Evolutionary conservation across 495 filamentous ascomycete genomes (phyloP), one percentile per base, ranked within the genome.

Genomic region (Penicillium bialowiezense): DNA sequence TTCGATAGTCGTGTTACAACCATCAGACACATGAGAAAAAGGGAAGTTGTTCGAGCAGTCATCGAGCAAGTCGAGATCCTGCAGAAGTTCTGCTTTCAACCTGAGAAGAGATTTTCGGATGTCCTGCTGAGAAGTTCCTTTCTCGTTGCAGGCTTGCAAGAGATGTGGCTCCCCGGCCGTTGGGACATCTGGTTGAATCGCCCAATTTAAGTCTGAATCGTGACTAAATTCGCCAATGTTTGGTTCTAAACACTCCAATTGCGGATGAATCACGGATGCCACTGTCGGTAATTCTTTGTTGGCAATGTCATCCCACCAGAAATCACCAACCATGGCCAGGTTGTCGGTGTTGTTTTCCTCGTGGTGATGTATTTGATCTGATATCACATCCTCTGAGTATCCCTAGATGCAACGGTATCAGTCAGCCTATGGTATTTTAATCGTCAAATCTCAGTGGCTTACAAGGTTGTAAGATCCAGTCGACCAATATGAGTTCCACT

Each of bases 11-110:
- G 51, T 13, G 9, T 17, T 37, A 1, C 29, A 24, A 1, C 28
- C 28, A 8, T 44, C 49, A 3, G 35, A 32, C 3, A 48, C n/a
- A 9, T 55, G 9, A 2, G 33, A 29, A 3, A 41, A 47, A 0
- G 52, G 48, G 1, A 41, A 15, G 1, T 20, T 15, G 5, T 31
- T 17, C 0, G 35, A 31, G 0, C 41, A 48, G 1, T 28, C 13
- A 5, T 60, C 53, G 9, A 63, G 29, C 10, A 50, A 20, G 2
- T 59, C 55, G 5, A 64, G 36, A 38, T 64, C 61, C 0, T 59
- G 48, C 1, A 56, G 38, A 17, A 64, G 29, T 8, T 48, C 61
- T 8, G 57, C 13, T 7, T 53, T 48, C 2, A 64, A 18, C 15
- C 41, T 50, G 6, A 64, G 24, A 1, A 62, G 28, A 7, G 31